Evolutionary conservation across 306 rosid species (phyloP), one percentile per base, ranked within the genome.

Genomic region (Amphicarpaea edgeworthii): DNA sequence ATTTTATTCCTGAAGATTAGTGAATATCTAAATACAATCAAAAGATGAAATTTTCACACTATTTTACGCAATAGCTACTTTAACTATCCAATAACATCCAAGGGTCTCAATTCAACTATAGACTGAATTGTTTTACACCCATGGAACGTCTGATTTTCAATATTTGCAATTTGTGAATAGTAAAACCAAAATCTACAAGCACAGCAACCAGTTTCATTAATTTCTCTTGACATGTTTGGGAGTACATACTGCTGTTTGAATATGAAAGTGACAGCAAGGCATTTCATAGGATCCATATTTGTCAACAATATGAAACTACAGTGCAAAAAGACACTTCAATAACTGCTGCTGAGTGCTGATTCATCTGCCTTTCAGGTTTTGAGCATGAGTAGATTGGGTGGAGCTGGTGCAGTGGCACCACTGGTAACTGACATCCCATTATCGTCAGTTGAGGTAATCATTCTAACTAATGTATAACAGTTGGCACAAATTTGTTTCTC

Each of bases 381-480:
- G 81, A 95, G 98, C 94, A 90, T 95, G 97, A 95, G 98, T 85
- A 88, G 98, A 86, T 78, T 95, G 92, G 97, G 98, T 20, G 98
- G 98, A 84, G 97, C 97, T n/a, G 97, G 97, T 79, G 97, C 97
- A 12, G 98, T 95, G 70, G 98, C 97, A 67, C 98, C 97, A 76
- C 92, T 92, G 70, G 97, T 92, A 79, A 92, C 93, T 9, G 98
- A 95, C 68, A 86, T 92, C 73, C 97, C 97, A 89, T 86, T 92
- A 86, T 92, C 96, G 41, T 95, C 98, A 45, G 91, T 90, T 12
- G 97, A 95, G 98, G 98, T 95, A 76, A 75, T 73, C 73, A 83
- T 75, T 41, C 70, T 42, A 23, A 47, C 51, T 0, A 42, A 28
- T 17, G 9, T 45, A 20, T 40, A n/a, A n/a, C n/a, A 4, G 65